These are phyloP conservation scores for Discostella pseudostelligera DNA, from an alignment of 108 stramenopile species.

Conservation along the genomic window DNA sequence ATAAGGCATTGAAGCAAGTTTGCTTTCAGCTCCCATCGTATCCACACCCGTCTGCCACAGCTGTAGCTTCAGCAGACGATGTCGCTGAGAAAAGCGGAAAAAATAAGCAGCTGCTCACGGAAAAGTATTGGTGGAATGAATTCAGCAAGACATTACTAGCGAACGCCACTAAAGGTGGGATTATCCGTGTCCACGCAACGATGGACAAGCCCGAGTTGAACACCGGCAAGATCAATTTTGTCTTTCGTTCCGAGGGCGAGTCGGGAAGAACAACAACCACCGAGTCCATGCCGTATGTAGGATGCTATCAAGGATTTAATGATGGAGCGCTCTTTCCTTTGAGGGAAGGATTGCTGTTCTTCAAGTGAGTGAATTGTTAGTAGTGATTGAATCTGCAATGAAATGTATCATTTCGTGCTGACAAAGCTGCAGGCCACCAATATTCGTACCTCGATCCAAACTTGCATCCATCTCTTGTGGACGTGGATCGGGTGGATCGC, in stretches of 20 bases:
- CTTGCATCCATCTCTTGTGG: conserved; percentile 72
- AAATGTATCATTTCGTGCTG: too few species aligned
- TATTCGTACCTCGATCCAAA: conserved; percentile 59
- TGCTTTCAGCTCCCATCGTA: conserved; percentile 65
- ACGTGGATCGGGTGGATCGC: conserved; percentile 57
- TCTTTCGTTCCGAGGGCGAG: conserved; percentile 45
- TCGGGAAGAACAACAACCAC: conserved; percentile 53
- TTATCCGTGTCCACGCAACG: conserved; percentile 27
- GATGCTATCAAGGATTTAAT: conserved; percentile 71
- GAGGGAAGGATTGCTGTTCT: conserved; percentile 75
- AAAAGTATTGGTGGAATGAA: conserved; percentile 32
- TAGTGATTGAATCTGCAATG: too few species aligned
- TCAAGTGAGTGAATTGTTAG: too few species aligned
- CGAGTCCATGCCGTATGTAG: conserved; percentile 75
- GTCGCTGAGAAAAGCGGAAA: conserved; percentile 4
- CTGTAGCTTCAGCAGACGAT: conserved; percentile 23
- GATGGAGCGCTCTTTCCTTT: conserved; percentile 79
- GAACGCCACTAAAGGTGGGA: neutral
- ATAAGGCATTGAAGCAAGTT: conserved; percentile 49
- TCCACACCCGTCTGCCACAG: conserved; percentile 11
- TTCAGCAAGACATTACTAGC: conserved; percentile 23
- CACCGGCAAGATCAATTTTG: neutral
- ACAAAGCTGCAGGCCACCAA: too few species aligned
- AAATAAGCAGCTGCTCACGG: conserved; percentile 11
- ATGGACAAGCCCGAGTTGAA: conserved; percentile 21